These are phyloP conservation scores for Fabrea salina DNA, from an alignment of 169 alveolate genomes.

Conservation along the genomic window DNA sequence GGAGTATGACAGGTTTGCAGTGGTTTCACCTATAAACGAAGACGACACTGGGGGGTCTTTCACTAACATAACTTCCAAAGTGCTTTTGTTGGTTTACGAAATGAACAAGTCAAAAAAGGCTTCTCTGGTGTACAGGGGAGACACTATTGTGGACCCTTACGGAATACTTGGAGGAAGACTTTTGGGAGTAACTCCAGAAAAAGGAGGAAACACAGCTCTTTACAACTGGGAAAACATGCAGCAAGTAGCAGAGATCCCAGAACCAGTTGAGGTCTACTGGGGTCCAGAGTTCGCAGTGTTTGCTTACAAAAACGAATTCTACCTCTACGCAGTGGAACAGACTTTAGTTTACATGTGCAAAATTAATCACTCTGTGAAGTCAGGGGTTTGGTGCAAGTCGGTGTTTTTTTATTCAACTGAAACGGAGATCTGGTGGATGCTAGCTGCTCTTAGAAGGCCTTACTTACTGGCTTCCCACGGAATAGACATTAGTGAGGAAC, in stretches of 20 bases:
- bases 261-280: constrained; percentile 2
- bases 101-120: background rate
- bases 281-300: background rate
- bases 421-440: background rate
- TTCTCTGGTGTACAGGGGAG: background rate
- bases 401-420: constrained; percentile 28
- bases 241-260: background rate
- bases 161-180: background rate
- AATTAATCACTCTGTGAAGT: background rate
- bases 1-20: background rate
- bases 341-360: background rate
- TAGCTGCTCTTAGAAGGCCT: background rate
- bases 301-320: background rate
- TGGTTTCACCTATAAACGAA: constrained; percentile 19
- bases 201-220: background rate
- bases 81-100: background rate
- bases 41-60: constrained; percentile 16
- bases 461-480: constrained; percentile 6
- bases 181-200: background rate
- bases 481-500: background rate
- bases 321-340: background rate
- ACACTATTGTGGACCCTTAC: background rate
- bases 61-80: background rate
- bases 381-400: constrained; percentile 25
- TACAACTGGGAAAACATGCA: background rate